Evolutionary conservation across 495 filamentous ascomycete species (phyloP), one percentile per base, ranked within the genome.

Genomic region (Aspergillus leporis): DNA sequence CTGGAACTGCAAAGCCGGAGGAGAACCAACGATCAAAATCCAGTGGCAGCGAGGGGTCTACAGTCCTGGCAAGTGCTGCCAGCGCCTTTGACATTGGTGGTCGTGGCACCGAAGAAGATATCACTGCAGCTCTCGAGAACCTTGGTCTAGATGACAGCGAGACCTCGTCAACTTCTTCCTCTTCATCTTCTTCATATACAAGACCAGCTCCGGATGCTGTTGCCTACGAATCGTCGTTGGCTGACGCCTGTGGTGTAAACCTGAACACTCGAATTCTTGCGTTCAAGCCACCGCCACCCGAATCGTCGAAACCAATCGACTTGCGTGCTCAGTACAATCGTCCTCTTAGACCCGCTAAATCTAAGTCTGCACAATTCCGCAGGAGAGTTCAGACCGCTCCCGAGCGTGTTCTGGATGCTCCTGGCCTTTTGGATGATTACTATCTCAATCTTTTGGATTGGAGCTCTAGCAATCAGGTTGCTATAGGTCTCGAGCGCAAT

Each of bases 391-490:
- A 93, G 31, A 97, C 95, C 12, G 91, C 94, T 12, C 94, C 94
- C 0, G 94, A 99, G 73, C 90, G 94, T 51, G 94, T 99, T 7
- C 82, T 99, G n/a, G 94, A 99, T 72, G 94, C 94, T 0, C 94
- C 94, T 1, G 94, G 92, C 55, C 83, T 99, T 28, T 85, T 97
- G 55, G 94, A 99, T 70, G 94, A 99, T 74, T 99, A 98, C 82
- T 99, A 99, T 70, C 88, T 99, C 66, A 99, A 99, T 78, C 81
- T 99, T 30, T 80, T 98, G 19, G 94, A 99, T 77, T 99, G 94
- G 94, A 96, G 91, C 71, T 93, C 91, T 18, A 87, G 88, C 45
- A 99, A 99, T 80, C 94, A 98, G 72, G 93, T 99, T 51, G 94
- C 94, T 30, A 97, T 99, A 70, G 94, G 94, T 49, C 85, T 99